Base-by-base conservation (phyloP, 2,329 filamentous ascomycete species). In the Thielaviopsis euricoi region DNA sequence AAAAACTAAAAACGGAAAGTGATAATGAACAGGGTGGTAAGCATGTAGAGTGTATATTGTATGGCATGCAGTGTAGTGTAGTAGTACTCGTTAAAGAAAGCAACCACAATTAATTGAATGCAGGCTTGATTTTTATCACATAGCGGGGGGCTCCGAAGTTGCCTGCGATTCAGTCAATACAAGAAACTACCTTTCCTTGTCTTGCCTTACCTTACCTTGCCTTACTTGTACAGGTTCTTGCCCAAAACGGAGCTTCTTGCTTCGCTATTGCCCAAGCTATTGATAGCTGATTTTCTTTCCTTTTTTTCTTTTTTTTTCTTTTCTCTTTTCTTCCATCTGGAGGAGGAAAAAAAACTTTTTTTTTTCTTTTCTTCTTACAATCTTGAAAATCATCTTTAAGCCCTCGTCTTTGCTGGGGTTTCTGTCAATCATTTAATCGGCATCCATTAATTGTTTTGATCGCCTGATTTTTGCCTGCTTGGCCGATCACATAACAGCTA, bases 361-460 rank as follows among this genome's bases (percentile, higher is more conserved):
- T 54, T 57, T 56, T 54, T 17, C n/a, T 49, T 46, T 58, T 25
- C n/a, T 33, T 60, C 4, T 49, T 9, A 26, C 29, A 6, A 33
- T 33, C 29, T 33, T 33, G 3, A 33, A 10, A 33, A 33, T 6
- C 4, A 33, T n/a, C n/a, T n/a, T n/a, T n/a, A n/a, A n/a, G n/a
- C n/a, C n/a, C n/a, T n/a, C n/a, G 29, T 10, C 7, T 6, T 43
- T 43, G 37, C n/a, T 43, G 13, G 37, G n/a, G 13, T 15, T 3
- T 43, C n/a, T 19, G 7, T 17, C 9, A 6, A 4, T 48, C 10
- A 17, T 48, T 48, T 48, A 33, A 6, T 52, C 48, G 19, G 9
- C 43, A 23, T 21, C 29, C 33, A 22, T n/a, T 21, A 15, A 29
- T 52, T 12, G 17, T 1, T 26, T 26, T 29, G n/a, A 17, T 6